A percentile compares a stretch with the other conserved stretches of the same genome.
These are phyloP conservation scores for Chytridiales sp. DNA, from an alignment of 371 early-diverging fungal species.

Conservation along the genomic window DNA sequence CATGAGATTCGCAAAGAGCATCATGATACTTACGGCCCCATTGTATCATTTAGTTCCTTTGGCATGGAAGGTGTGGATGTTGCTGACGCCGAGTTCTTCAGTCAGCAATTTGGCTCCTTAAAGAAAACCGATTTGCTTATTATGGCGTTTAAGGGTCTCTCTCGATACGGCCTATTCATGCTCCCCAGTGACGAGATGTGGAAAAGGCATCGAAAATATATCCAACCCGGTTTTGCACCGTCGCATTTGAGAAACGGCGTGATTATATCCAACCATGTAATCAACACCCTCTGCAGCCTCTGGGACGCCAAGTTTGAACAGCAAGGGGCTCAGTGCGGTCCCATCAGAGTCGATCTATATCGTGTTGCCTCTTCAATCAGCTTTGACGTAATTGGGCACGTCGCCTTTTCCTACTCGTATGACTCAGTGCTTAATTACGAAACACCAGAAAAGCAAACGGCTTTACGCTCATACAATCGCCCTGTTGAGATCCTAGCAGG, in stretches of 20 bases:
- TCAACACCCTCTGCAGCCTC: not conserved
- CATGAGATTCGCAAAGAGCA: too few relatives aligned
- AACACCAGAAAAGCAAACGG: too few relatives aligned
- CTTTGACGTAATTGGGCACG: too few relatives aligned
- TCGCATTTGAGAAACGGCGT: conserved; percentile 22
- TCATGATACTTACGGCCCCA: too few relatives aligned
- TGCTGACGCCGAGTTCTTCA: too few relatives aligned
- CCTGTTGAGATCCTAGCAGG: too few relatives aligned
- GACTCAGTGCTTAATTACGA: not conserved
- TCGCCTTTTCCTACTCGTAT: conserved; percentile 27
- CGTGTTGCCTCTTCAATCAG: too few relatives aligned
- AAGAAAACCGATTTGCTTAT: not conserved
- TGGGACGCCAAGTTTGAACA: not conserved
- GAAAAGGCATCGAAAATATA: conserved; percentile 44
- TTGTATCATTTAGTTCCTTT: too few relatives aligned
- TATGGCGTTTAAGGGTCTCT: not conserved
- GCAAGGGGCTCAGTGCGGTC: not conserved
- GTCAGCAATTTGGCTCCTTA: too few relatives aligned
- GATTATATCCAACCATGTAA: not conserved
- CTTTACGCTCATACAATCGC: too few relatives aligned
- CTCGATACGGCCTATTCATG: conserved; percentile 33
- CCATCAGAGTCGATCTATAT: conserved; percentile 11
- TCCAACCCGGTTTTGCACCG: conserved; percentile 47
- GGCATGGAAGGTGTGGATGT: too few relatives aligned
- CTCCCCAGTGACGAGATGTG: conserved; percentile 33